Conservation (phyloP, 176 grass and related monocot species). For the Thinopyrum elongatum region DNA sequence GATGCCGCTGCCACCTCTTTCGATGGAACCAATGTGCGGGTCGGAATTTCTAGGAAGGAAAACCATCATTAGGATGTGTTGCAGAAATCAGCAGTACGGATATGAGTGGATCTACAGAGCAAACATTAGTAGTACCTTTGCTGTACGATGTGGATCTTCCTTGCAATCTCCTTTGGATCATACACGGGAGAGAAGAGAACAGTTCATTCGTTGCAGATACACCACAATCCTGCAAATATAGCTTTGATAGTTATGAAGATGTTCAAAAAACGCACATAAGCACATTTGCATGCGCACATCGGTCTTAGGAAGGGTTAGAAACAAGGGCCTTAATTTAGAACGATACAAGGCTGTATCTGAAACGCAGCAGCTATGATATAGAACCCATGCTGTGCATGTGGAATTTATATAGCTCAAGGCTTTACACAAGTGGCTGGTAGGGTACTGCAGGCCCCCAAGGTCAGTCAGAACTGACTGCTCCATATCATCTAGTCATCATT, state of each 20-base stretch:
- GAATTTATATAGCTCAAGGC: conserved; percentile 51
- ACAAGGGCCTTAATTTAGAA: neutral
- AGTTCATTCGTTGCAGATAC: conserved; percentile 51
- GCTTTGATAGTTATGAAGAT: neutral
- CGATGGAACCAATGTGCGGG: conserved; percentile 33
- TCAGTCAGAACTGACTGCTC: neutral
- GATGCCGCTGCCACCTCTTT: conserved; percentile 65
- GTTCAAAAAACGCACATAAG: neutral
- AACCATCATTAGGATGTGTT: neutral
- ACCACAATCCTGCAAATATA: conserved; percentile 52
- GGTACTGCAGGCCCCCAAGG: conserved; percentile 63
- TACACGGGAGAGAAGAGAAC: conserved; percentile 74
- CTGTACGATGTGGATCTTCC: conserved; percentile 8
- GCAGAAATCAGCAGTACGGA: neutral
- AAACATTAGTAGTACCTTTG: conserved; percentile 34
- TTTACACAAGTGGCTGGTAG: no score
- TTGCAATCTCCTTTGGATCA: conserved; percentile 44
- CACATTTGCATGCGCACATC: neutral
- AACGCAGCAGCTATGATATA: conserved; percentile 53
- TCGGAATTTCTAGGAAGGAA: conserved; percentile 38
- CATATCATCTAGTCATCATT: neutral
- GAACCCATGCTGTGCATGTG: conserved; percentile 74
- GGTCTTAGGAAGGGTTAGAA: neutral
- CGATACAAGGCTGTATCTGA: neutral
- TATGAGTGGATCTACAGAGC: neutral